These are phyloP conservation scores for Chaetomiaceae sp. DNA, from an alignment of 2,329 filamentous ascomycete genomes.

Conservation along the genomic window DNA sequence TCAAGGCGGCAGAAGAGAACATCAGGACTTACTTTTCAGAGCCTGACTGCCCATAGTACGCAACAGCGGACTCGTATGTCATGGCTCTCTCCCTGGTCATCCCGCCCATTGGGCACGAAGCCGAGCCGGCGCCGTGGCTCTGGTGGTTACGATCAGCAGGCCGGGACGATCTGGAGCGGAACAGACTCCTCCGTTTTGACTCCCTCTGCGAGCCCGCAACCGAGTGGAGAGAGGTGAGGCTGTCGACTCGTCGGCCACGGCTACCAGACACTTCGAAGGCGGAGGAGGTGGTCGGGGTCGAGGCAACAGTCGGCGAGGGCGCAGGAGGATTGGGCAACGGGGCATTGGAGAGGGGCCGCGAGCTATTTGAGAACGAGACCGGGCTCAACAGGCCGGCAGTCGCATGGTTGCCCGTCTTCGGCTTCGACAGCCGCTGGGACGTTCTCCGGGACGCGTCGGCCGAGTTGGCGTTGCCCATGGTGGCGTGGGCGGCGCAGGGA, in stretches of 20 bases:
- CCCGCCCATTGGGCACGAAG: slow-evolving; percentile 23
- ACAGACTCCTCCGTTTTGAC: slow-evolving; percentile 30
- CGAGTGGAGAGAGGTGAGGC: slow-evolving; percentile 19
- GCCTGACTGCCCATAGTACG: slow-evolving; percentile 27
- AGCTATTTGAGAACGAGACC: slow-evolving; percentile 32
- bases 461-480: slow-evolving; percentile 50
- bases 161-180: slow-evolving; percentile 36
- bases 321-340: slow-evolving; percentile 23
- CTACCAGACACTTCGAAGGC: slow-evolving; percentile 11
- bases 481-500: slow-evolving; percentile 29
- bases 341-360: slow-evolving; percentile 28
- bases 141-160: slow-evolving; percentile 25
- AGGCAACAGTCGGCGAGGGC: slow-evolving; percentile 15
- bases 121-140: slow-evolving; percentile 31
- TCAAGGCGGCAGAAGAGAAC: background rate
- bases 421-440: slow-evolving; percentile 50
- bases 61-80: slow-evolving; percentile 30
- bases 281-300: slow-evolving; percentile 19
- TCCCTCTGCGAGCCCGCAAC: slow-evolving; percentile 24
- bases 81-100: slow-evolving; percentile 33
- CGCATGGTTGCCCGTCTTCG: slow-evolving; percentile 40
- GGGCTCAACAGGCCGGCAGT: slow-evolving; percentile 41
- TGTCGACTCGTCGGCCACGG: slow-evolving; percentile 17
- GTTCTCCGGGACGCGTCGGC: slow-evolving; percentile 38
- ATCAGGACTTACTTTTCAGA: slow-evolving; percentile 28